Conservation (phyloP, 225 moss, liverwort and hornwort genomes). For the Ulota crispa region DNA sequence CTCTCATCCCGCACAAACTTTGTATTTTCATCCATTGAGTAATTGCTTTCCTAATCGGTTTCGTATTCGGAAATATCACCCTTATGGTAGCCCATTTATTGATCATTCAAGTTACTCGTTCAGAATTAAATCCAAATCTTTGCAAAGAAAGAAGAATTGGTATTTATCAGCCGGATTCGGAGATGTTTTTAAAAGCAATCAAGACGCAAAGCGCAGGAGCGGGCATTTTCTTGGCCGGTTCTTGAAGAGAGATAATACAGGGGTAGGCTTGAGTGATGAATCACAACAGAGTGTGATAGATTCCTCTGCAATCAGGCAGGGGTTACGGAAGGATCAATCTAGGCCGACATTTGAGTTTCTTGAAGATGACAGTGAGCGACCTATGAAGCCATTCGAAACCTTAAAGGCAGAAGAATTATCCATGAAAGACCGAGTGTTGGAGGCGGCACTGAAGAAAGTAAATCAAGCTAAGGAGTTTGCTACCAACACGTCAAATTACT, state of each 20-base stretch:
- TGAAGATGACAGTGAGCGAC: conserved; percentile 32
- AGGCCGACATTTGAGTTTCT: conserved; percentile 28
- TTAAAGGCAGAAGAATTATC: conserved; percentile 21
- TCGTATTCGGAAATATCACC: conserved; percentile 14
- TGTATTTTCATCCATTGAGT: conserved; percentile 37
- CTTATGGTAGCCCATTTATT: background rate
- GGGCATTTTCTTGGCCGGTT: conserved; percentile 40
- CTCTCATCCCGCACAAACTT: conserved; percentile 12
- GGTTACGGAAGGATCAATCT: background rate
- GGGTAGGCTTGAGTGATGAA: conserved; percentile 29
- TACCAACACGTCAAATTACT: conserved; percentile 46
- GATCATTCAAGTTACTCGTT: conserved; percentile 4
- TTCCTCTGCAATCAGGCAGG: conserved; percentile 17
- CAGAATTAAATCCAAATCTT: conserved; percentile 28
- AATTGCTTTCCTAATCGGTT: conserved; percentile 16
- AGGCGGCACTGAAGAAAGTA: conserved; percentile 35
- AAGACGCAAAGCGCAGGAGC: conserved; percentile 25
- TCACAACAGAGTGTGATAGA: conserved; percentile 30
- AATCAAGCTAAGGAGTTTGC: conserved; percentile 40
- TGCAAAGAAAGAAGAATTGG: conserved; percentile 22
- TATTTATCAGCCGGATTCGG: conserved; percentile 34
- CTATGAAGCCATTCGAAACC: conserved; percentile 23
- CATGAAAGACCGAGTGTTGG: conserved; percentile 40
- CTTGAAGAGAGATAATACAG: conserved; percentile 34
- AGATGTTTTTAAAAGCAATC: conserved; percentile 30